These are phyloP conservation scores for Wickerhamomyces bisporus DNA, from an alignment of 805 yeast genomes.

Conservation along the genomic window DNA sequence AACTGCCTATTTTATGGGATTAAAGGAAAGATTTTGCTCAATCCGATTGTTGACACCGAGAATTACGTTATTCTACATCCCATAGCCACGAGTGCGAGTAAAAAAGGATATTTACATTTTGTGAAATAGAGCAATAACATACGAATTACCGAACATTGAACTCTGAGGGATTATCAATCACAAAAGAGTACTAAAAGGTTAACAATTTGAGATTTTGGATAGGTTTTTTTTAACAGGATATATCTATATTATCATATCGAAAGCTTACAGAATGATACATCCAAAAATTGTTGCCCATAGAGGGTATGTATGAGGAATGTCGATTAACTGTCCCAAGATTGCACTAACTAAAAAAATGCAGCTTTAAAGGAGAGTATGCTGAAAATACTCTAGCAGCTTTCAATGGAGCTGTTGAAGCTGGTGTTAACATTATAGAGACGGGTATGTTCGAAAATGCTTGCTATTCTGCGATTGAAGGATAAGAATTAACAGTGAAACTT, in stretches of 20 bases:
- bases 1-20: too few relatives aligned
- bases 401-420: slow-evolving; percentile 36
- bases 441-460: background rate
- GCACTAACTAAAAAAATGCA: slow-evolving; percentile 7
- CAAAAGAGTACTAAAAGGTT: too few relatives aligned
- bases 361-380: slow-evolving; percentile 33
- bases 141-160: too few relatives aligned
- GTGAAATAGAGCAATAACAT: too few relatives aligned
- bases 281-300: slow-evolving; percentile 8
- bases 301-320: slow-evolving; percentile 9
- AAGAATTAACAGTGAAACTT: background rate
- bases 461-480: background rate
- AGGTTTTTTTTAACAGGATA: too few relatives aligned
- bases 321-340: background rate
- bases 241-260: background rate
- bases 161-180: too few relatives aligned
- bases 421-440: background rate
- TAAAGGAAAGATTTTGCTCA: too few relatives aligned
- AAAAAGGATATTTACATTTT: too few relatives aligned
- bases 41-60: too few relatives aligned
- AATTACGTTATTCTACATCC: too few relatives aligned
- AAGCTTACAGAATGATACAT: background rate
- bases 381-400: slow-evolving; percentile 45
- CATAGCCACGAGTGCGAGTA: too few relatives aligned
- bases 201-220: too few relatives aligned